These are phyloP conservation scores for Sporothrix pallida DNA, from an alignment of 2,329 filamentous ascomycete species.

Conservation along the genomic window DNA sequence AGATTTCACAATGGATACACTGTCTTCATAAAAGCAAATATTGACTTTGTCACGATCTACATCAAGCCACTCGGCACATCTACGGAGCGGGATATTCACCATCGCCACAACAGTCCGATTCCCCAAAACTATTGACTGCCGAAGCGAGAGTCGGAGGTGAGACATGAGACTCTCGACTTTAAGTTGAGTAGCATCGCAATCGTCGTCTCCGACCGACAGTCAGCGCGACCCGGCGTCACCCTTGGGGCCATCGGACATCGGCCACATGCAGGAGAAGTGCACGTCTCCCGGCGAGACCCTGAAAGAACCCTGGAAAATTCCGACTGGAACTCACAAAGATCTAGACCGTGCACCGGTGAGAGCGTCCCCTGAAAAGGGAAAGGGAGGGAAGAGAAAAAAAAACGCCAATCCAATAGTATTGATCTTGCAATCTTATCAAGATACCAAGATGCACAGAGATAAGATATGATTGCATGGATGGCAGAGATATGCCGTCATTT, in stretches of 20 bases:
- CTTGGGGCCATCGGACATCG: neutral
- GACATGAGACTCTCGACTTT: neutral
- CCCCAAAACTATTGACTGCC: neutral
- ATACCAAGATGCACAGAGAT: neutral
- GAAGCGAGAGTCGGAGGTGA: neutral
- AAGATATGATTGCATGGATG: neutral
- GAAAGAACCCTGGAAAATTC: neutral
- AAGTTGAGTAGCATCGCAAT: too few species aligned
- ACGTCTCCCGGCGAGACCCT: neutral
- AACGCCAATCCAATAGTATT: neutral
- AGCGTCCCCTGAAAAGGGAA: neutral
- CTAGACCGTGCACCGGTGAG: neutral
- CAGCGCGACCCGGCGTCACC: neutral
- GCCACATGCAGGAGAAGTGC: neutral
- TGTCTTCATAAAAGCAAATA: too few species aligned
- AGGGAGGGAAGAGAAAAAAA: neutral
- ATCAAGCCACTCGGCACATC: neutral
- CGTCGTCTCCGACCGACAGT: too few species aligned
- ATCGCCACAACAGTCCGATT: neutral
- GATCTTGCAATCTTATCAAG: neutral
- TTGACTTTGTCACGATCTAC: neutral
- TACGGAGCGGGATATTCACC: neutral
- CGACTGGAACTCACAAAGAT: neutral
- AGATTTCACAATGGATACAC: too few species aligned
- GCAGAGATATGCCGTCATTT: neutral